These are phyloP conservation scores for Puccinia brachypodii DNA, from an alignment of 1,284 basidiomycete genomes.

Conservation along the genomic window DNA sequence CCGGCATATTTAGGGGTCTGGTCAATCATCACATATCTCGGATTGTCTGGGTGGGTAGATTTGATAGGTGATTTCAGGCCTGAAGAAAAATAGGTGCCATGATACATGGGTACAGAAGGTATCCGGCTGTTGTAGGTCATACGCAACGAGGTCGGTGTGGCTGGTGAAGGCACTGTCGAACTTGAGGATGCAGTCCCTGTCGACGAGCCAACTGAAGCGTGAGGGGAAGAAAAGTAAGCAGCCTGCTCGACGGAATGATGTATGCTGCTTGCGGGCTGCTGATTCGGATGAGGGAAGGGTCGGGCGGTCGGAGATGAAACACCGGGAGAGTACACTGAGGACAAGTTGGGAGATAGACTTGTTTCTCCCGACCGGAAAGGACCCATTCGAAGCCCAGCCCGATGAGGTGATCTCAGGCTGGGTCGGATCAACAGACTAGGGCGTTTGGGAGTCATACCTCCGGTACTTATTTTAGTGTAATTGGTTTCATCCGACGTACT, in stretches of 20 bases:
- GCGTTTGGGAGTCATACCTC: conserved; percentile 31
- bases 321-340: not conserved
- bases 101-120: conserved; percentile 21
- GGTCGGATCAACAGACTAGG: conserved; percentile 43
- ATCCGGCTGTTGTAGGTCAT: conserved; percentile 24
- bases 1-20: conserved; percentile 14
- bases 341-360: not conserved
- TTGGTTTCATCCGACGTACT: not conserved
- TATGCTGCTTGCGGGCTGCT: not conserved
- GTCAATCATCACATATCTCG: conserved; percentile 19
- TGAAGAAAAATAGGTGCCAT: not conserved
- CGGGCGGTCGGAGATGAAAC: not conserved
- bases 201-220: conserved; percentile 33
- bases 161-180: conserved; percentile 35
- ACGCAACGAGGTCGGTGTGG: conserved; percentile 33
- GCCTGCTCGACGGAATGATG: conserved; percentile 17
- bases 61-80: conserved; percentile 8
- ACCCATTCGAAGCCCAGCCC: conserved; percentile 4
- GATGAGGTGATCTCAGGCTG: conserved; percentile 28
- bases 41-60: not conserved
- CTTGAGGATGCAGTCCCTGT: conserved; percentile 31
- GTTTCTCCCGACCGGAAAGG: conserved; percentile 6
- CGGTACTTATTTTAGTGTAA: not conserved
- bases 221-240: conserved; percentile 25
- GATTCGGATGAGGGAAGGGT: not conserved